Evolutionary conservation across 371 early-diverging fungal species (phyloP), one percentile per base, ranked within the genome.

Genomic region (Mucor velutinosus): DNA sequence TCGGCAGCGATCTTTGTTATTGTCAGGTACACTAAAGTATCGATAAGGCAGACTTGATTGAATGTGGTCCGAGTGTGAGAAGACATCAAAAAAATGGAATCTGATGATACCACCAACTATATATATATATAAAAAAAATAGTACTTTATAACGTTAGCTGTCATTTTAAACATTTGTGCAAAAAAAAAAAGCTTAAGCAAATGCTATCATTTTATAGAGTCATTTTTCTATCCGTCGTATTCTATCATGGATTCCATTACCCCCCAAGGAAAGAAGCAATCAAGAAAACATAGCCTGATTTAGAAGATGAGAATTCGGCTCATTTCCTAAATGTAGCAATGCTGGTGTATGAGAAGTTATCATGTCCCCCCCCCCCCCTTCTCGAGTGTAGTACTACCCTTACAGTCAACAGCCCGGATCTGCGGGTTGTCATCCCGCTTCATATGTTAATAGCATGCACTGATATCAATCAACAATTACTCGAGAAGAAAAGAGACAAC

Each of bases 1-100:
- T 64, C 64, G 29, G n/a, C 64, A 64, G 64, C 64, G 64, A 64
- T 64, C 64, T 64, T 43, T 43, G 17, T 37, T 58, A 12, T 19
- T 37, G 45, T 45, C 19, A 19, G 39, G 19, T 58, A 37, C 43
- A 27, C 43, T 32, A 58, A 58, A 58, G 17, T 58, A 58, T 58
- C 55, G 49, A 35, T 62, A 30, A 32, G 7, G 49, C 49, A 56
- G 30, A 12, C 21, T 27, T 27, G 29, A 25, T 27, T 15, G 3
- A 53, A 32, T 19, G 39, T 63, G 63, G 63, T 55, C 63, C 35
- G 63, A 53, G 63, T 63, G 37, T n/a, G 47, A 56, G 53, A 45
- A 45, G 21, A 51, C 21, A 51, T 51, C 51, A 56, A 32, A 56
- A 32, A n/a, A 33, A 7, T 33, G 14, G 4, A 32, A 32, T 23